Conservation (phyloP, 176 grass and related monocot genomes). For the Musa beccarii region DNA sequence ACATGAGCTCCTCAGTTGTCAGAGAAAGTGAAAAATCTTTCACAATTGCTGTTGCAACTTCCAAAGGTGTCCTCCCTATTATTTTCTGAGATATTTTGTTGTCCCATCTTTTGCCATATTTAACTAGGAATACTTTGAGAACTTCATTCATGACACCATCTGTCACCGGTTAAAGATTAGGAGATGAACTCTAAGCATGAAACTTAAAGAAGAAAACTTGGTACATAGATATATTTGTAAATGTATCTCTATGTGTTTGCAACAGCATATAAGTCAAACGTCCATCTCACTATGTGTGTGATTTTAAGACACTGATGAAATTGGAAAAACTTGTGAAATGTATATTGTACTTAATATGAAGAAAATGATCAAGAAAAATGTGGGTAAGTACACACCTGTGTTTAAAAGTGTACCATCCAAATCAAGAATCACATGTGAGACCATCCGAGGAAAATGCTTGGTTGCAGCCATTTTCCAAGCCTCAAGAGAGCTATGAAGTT, state of each 20-base stretch:
- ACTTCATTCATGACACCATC: slow-evolving; percentile 66
- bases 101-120: slow-evolving; percentile 80
- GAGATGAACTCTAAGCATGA: background rate
- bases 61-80: slow-evolving; percentile 68
- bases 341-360: no score
- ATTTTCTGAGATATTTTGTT: slow-evolving; percentile 54
- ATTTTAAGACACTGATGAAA: background rate
- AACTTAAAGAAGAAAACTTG: no score
- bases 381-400: slow-evolving; percentile 41
- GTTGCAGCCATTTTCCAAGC: slow-evolving; percentile 52
- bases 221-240: no score
- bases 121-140: slow-evolving; percentile 55
- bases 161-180: slow-evolving; percentile 34
- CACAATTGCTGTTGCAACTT: slow-evolving; percentile 65
- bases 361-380: no score
- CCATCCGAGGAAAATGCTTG: slow-evolving; percentile 19
- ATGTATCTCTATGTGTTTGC: no score
- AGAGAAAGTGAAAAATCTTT: slow-evolving; percentile 77
- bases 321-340: background rate
- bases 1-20: slow-evolving; percentile 65
- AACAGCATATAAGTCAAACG: no score
- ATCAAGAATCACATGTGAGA: slow-evolving; percentile 89
- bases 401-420: slow-evolving; percentile 95
- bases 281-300: no score
- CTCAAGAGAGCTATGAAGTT: background rate